A percentile compares a stretch with the other conserved stretches of the same genome.
phyloP scores from a whole-genome alignment of 495 filamentous ascomycete species.

The Penicillium coffeae region DNA sequence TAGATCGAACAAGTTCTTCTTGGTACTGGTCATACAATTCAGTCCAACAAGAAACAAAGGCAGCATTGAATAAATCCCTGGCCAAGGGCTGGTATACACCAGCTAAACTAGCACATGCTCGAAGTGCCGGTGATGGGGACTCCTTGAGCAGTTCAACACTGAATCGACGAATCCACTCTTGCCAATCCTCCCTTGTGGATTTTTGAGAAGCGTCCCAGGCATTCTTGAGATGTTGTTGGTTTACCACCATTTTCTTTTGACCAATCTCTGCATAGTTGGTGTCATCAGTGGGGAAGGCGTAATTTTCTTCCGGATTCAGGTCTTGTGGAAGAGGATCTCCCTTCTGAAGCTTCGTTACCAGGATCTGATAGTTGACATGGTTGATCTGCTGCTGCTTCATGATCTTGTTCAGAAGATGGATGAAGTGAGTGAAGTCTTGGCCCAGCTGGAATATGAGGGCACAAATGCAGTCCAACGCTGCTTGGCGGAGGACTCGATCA shows the following conservation, averaged over 20 bases:
- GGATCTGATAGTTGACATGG: conserved; percentile 83
- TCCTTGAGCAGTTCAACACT: conserved; percentile 94
- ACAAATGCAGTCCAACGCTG: conserved; percentile 93
- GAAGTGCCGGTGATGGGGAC: conserved; percentile 88
- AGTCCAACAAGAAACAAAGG: conserved; percentile 98
- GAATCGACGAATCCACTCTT: conserved; percentile 96
- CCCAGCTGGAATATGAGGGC: conserved; percentile 94
- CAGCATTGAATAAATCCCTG: conserved; percentile 94
- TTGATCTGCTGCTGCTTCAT: conserved; percentile 63
- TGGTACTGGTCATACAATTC: conserved; percentile 93
- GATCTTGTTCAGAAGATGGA: conserved; percentile 80
- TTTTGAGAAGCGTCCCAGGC: conserved; percentile 96
- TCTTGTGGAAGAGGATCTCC: conserved; percentile 92
- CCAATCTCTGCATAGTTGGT: conserved; percentile 73
- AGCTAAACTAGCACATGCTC: conserved; percentile 88
- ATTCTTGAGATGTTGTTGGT: conserved; percentile 93
- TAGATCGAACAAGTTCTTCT: conserved; percentile 90
- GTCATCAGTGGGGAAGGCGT: conserved; percentile 74
- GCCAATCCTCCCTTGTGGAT: conserved; percentile 96
- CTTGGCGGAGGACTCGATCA: conserved; percentile 70
- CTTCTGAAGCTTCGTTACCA: conserved; percentile 88
- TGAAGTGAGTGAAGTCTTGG: conserved; percentile 89
- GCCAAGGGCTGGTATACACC: conserved; percentile 87
- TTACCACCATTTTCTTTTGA: conserved; percentile 91
- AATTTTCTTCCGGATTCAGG: conserved; percentile 82